Conservation (phyloP, 441 rosid genomes). For the Bruguiera hainesii region DNA sequence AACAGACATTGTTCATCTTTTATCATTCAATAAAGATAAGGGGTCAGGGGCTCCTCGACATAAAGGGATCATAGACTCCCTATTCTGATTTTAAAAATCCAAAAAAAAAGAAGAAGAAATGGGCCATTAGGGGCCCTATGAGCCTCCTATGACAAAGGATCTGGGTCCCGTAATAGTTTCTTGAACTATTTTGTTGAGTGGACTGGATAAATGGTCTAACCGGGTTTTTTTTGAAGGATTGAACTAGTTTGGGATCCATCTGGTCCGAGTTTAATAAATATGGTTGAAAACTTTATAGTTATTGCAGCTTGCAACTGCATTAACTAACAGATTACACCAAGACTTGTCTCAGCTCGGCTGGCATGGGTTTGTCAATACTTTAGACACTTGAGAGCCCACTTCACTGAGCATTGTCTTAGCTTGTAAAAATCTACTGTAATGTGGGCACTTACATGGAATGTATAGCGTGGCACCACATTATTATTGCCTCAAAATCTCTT, state of each 20-base stretch:
- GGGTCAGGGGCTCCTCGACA: too few species aligned
- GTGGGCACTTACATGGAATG: conserved; percentile 6
- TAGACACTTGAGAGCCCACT: conserved; percentile 10
- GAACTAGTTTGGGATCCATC: not conserved
- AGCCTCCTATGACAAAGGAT: too few species aligned
- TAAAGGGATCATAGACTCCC: too few species aligned
- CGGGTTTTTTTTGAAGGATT: too few species aligned
- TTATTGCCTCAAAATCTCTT: not conserved
- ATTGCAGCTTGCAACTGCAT: conserved; percentile 4
- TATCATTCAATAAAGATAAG: not conserved
- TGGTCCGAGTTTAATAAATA: too few species aligned
- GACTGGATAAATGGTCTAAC: too few species aligned
- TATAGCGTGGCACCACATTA: not conserved
- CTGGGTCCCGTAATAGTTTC: too few species aligned
- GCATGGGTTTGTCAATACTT: conserved; percentile 20
- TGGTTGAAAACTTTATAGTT: too few species aligned
- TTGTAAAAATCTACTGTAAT: not conserved
- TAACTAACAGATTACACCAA: conserved; percentile 16
- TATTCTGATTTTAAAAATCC: too few species aligned
- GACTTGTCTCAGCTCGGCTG: conserved; percentile 20
- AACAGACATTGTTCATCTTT: not conserved
- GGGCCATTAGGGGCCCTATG: too few species aligned
- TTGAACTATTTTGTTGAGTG: not conserved
- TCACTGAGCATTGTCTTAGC: not conserved
- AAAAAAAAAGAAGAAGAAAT: too few species aligned